Evolutionary conservation across 1,284 basidiomycete species (phyloP).

Genomic region (Cryptococcus depauperatus): DNA sequence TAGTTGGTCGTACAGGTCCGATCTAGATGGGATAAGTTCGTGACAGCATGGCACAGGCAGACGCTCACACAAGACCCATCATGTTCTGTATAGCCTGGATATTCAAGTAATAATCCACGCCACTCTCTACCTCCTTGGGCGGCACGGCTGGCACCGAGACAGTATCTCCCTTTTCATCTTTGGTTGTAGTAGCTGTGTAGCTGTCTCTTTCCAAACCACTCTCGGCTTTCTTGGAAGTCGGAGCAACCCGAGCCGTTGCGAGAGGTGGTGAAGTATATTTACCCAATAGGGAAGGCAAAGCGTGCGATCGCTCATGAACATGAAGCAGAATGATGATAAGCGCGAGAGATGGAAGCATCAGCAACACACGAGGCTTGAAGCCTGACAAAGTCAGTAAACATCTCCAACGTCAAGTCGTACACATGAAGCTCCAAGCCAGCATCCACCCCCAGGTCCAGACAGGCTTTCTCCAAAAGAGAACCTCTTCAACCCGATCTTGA

Average conservation of each 20-base stretch:
- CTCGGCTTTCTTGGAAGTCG: neutral
- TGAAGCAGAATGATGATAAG: slow-evolving; percentile 37
- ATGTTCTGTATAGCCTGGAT: slow-evolving; percentile 47
- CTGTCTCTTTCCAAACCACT: neutral
- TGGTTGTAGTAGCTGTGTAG: slow-evolving; percentile 13
- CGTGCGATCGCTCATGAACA: slow-evolving; percentile 31
- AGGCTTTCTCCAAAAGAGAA: slow-evolving; percentile 45
- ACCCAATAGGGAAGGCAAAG: slow-evolving; percentile 32
- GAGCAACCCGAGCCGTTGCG: slow-evolving; percentile 9
- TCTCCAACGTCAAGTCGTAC: slow-evolving; percentile 18
- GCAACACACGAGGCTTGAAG: slow-evolving; percentile 41
- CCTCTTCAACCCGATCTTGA: slow-evolving; percentile 44
- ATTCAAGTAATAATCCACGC: slow-evolving; percentile 45
- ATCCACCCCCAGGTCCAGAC: slow-evolving; percentile 43
- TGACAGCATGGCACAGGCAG: neutral
- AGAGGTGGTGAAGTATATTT: slow-evolving; percentile 13
- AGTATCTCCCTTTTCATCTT: slow-evolving; percentile 16
- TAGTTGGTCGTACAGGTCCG: slow-evolving; percentile 34
- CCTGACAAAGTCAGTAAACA: slow-evolving; percentile 17
- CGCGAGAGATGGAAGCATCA: slow-evolving; percentile 35
- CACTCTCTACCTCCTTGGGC: slow-evolving; percentile 38
- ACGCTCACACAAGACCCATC: slow-evolving; percentile 42
- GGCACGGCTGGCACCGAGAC: slow-evolving; percentile 30
- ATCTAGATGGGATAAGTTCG: slow-evolving; percentile 14
- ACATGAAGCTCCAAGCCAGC: slow-evolving; percentile 41